Percentiles rank a stretch among this genome's conserved stretches.
phyloP scores from a whole-genome alignment of 441 rosid genomes.

The Pelargonium fulgidum region DNA sequence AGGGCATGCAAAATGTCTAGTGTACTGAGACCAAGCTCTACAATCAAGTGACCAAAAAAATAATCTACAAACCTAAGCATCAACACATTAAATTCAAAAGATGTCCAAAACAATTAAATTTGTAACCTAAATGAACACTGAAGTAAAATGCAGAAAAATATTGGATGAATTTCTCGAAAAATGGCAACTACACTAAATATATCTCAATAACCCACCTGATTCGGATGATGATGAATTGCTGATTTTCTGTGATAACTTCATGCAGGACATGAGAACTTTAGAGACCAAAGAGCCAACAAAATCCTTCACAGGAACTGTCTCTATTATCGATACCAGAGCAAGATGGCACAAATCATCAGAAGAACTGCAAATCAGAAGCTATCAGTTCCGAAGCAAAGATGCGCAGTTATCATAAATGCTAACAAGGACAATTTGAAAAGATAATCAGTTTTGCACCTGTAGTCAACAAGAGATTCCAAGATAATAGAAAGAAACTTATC shows the following conservation, averaged over 20 bases:
- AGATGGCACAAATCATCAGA: conserved; percentile 46
- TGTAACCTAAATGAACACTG: neutral
- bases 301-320: conserved; percentile 51
- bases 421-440: conserved; percentile 12
- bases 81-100: neutral
- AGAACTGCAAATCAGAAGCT: conserved; percentile 48
- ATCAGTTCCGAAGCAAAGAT: conserved; percentile 22
- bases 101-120: neutral
- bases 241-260: conserved; percentile 49
- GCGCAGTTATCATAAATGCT: neutral
- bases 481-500: conserved; percentile 65
- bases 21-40: neutral
- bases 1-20: too few species aligned
- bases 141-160: neutral
- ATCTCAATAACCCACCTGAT: conserved; percentile 41
- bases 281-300: conserved; percentile 50
- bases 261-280: conserved; percentile 55
- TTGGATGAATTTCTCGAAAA: neutral
- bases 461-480: conserved; percentile 56
- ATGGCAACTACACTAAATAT: neutral
- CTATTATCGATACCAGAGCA: conserved; percentile 55
- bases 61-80: neutral
- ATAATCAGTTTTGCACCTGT: conserved; percentile 47
- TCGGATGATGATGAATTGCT: conserved; percentile 37
- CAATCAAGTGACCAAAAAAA: neutral